Percentiles rank a stretch among this genome's conserved stretches.
Evolutionary conservation across 2,329 filamentous ascomycete genomes (phyloP).

Genomic region (Trichoderma koningiopsis): DNA sequence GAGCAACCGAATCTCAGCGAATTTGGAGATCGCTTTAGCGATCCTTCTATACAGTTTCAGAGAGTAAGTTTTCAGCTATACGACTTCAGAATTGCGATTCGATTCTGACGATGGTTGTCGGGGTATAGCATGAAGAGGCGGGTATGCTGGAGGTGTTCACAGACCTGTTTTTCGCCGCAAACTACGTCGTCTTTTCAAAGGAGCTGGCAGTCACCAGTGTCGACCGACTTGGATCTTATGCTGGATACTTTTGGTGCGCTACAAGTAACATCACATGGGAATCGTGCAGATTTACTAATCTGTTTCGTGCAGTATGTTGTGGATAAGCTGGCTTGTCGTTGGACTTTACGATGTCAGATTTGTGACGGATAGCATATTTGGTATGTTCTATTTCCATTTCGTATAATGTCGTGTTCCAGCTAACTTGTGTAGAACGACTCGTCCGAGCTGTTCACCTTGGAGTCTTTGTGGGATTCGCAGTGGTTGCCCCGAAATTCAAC

Average conservation of each 20-base stretch:
- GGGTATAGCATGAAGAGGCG: constrained; percentile 40
- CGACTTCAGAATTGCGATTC: neutral
- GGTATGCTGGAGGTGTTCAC: constrained; percentile 44
- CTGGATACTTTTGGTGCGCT: constrained; percentile 42
- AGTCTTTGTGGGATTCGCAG: constrained; percentile 66
- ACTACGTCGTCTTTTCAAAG: constrained; percentile 60
- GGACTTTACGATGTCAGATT: constrained; percentile 68
- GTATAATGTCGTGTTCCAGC: too few species aligned
- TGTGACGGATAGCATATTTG: constrained; percentile 64
- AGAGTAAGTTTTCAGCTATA: neutral
- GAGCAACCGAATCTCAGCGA: constrained; percentile 10
- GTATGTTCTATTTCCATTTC: constrained; percentile 27
- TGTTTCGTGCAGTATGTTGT: constrained; percentile 51
- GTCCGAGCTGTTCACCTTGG: constrained; percentile 63
- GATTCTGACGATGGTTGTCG: neutral
- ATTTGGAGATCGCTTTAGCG: constrained; percentile 18
- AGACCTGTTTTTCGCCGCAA: constrained; percentile 54
- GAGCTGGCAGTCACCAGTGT: constrained; percentile 38
- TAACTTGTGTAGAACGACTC: constrained; percentile 47
- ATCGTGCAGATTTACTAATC: neutral
- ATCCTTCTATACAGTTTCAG: constrained; percentile 6
- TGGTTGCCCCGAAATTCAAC: constrained; percentile 55
- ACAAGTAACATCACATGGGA: too few species aligned
- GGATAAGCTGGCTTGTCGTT: constrained; percentile 69
- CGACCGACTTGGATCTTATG: constrained; percentile 39